phyloP scores from a whole-genome alignment of 2,329 filamentous ascomycete genomes.

The Grosmannia huntii region DNA sequence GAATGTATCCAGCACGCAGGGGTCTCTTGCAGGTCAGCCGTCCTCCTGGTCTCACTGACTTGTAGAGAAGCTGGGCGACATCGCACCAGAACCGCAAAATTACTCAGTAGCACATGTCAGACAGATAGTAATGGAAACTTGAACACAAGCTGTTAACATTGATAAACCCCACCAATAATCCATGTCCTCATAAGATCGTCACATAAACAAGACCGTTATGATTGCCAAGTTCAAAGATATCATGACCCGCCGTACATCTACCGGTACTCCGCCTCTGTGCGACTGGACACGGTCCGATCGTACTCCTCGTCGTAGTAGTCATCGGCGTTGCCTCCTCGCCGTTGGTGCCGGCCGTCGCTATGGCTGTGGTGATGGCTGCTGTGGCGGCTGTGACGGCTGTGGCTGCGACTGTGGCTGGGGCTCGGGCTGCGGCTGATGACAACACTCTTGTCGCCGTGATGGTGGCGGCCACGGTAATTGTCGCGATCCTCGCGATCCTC shows the following conservation, averaged over 20 bases:
- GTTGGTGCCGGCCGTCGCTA: background rate
- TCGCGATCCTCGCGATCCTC: conserved; percentile 1
- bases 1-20: background rate
- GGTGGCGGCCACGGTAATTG: conserved; percentile 14
- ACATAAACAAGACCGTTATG: background rate
- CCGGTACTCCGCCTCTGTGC: background rate
- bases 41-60: background rate
- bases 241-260: background rate
- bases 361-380: background rate
- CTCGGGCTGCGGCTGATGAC: conserved; percentile 8
- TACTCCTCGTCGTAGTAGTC: conserved; percentile 8
- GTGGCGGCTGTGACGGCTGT: background rate
- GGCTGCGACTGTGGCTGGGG: background rate
- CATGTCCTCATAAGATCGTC: background rate
- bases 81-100: too few relatives aligned
- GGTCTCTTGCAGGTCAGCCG: background rate
- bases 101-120: too few relatives aligned
- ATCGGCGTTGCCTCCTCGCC: conserved; percentile 9
- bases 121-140: background rate
- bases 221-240: background rate
- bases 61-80: too few relatives aligned
- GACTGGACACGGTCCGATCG: background rate
- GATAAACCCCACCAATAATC: background rate
- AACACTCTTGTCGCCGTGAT: conserved; percentile 7
- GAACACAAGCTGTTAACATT: background rate